A percentile compares a stretch with the other conserved stretches of the same genome.
Evolutionary conservation across 169 alveolate genomes (phyloP).

Genomic region (Babesia ovata): DNA sequence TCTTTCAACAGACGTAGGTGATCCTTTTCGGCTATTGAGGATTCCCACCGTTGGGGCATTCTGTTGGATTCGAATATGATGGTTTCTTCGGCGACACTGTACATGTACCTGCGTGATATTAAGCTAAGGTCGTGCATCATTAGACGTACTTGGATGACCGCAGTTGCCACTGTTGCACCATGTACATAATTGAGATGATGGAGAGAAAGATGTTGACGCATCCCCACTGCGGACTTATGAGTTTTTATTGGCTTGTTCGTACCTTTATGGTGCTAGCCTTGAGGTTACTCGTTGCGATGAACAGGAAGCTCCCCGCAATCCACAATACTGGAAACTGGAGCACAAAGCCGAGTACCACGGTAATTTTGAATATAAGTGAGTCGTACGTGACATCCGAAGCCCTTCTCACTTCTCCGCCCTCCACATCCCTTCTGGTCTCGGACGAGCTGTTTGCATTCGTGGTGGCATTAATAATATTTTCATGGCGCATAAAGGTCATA

Average conservation of each 20-base stretch:
- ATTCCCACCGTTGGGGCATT: not conserved
- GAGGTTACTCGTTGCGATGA: conserved; percentile 25
- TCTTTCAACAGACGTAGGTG: not conserved
- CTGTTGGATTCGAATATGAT: not conserved
- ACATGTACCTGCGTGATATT: not conserved
- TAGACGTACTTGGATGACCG: conserved; percentile 9
- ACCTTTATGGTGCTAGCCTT: conserved; percentile 60
- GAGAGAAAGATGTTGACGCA: conserved; percentile 32
- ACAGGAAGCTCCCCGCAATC: conserved; percentile 49
- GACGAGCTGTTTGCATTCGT: not conserved
- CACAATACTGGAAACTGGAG: conserved; percentile 60
- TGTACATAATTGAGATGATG: conserved; percentile 31
- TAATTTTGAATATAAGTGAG: conserved; percentile 41
- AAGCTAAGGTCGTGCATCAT: not conserved
- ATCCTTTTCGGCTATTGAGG: not conserved
- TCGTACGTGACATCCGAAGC: conserved; percentile 54
- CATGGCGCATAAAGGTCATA: conserved; percentile 62
- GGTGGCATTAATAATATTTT: not conserved
- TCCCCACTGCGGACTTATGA: conserved; percentile 46
- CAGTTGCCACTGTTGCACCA: conserved; percentile 29
- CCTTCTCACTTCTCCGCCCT: conserved; percentile 34
- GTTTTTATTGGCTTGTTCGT: not conserved
- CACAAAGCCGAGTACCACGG: conserved; percentile 58
- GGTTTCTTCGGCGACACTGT: not conserved
- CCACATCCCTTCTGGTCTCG: conserved; percentile 24